Evolutionary conservation across 148 eudicot species (phyloP).

Genomic region (Rhododendron williamsianum): DNA sequence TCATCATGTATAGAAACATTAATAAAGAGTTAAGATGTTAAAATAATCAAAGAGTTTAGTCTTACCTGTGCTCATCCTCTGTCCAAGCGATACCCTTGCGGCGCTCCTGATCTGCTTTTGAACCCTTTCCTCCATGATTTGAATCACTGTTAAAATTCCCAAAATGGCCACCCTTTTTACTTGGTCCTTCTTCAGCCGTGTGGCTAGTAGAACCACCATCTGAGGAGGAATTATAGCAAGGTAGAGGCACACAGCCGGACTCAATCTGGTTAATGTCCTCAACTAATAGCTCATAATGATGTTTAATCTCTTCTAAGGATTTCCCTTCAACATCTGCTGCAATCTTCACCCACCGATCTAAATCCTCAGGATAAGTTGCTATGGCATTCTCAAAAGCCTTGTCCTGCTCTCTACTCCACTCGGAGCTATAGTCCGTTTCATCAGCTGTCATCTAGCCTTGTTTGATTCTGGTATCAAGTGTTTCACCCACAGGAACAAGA

Average conservation of each 20-base stretch:
- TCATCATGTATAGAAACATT: not conserved
- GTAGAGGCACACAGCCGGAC: constrained; percentile 71
- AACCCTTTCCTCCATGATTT: constrained; percentile 57
- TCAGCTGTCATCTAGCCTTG: constrained; percentile 44
- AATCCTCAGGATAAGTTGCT: constrained; percentile 56
- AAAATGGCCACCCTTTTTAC: constrained; percentile 47
- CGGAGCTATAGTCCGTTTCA: constrained; percentile 33
- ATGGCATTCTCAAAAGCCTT: constrained; percentile 83
- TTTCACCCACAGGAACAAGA: constrained; percentile 9
- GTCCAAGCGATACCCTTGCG: constrained; percentile 98
- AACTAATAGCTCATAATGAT: constrained; percentile 70
- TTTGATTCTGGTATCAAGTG: constrained; percentile 16
- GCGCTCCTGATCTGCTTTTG: constrained; percentile 82
- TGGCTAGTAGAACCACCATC: constrained; percentile 49
- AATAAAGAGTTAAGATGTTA: not conserved
- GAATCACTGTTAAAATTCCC: constrained; percentile 45
- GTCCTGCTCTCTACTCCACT: constrained; percentile 85
- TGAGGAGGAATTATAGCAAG: constrained; percentile 52
- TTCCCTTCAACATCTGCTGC: constrained; percentile 69
- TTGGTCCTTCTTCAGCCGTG: constrained; percentile 44
- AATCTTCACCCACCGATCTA: constrained; percentile 82
- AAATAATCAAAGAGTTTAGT: not conserved
- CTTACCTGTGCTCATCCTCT: constrained; percentile 93
- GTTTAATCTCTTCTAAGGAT: constrained; percentile 63
- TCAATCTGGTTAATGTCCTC: constrained; percentile 71